Base-by-base conservation (phyloP, 1,284 basidiomycete genomes). In the Cystobasidiaceae sp. region DNA sequence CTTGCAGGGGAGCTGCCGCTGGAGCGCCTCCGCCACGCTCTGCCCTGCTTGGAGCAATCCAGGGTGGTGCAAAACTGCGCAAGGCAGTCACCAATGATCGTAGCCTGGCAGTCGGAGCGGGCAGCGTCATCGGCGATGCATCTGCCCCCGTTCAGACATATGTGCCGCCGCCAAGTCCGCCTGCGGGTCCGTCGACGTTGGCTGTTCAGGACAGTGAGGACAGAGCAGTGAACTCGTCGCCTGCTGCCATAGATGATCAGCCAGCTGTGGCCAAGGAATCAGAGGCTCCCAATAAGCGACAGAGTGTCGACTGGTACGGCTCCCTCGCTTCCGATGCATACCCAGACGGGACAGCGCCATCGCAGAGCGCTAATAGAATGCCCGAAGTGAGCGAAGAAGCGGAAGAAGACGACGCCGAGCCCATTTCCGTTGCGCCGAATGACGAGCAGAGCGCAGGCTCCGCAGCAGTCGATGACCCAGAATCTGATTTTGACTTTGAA, bases 291-390 rank as follows among this genome's bases (percentile, higher is more conserved):
- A 71, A 75, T 64, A 85, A 90, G 73, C 82, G 88, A 67, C 88
- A 93, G 76, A 88, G 86, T 27, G 88, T 96, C 9, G 93, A 92
- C 74, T 97, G 93, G 93, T 90, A 90, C 75, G 83, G 85, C 61
- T 87, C 86, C 41, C 81, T 94, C n/a, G 92, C 93, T 8, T 86
- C 86, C 43, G 90, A 94, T 77, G 72, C 72, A 61, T 71, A 73
- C 48, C 49, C 61, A 15, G 41, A n/a, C n/a, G n/a, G 39, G 27
- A 25, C 50, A 25, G 49, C 45, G 27, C 34, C n/a, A 25, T 45
- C 57, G 46, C 48, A 37, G 63, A 30, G 23, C 61, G 15, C 25
- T n/a, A 1, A 43, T 15, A 6, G 30, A 63, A 82, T 86, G 50
- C 77, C 84, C 6, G 85, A 83, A 27, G 76, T 75, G 5, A 80